Base-by-base conservation (phyloP, 441 rosid genomes). In the Syzygium malaccense region DNA sequence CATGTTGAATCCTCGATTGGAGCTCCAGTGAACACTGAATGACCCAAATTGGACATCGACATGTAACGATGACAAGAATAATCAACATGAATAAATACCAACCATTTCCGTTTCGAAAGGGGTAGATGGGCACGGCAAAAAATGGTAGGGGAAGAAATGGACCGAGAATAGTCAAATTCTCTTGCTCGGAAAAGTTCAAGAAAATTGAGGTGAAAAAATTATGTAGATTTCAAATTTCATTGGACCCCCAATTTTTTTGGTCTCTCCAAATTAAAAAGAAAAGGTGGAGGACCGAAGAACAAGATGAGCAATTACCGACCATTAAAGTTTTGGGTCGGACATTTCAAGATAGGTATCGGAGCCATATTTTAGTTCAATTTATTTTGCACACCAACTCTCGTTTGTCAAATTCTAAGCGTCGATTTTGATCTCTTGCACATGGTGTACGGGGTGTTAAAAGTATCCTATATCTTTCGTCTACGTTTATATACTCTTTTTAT, bases 351-450 rank as follows among this genome's bases (percentile, higher is more conserved):
- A 20, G 28, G 12, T 71, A 71, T 25, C 9, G 1, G 1, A 37
- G 8, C 5, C 17, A 20, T 3, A 15, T 37, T 6, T 17, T 37
- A 37, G 1, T 71, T 15, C 15, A 20, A 7, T 71, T 37, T 71
- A 71, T 10, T 71, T 37, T 0, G 4, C 17, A 71, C 12, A 1
- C 5, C 1, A 0, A 1, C 3, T 14, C 2, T 20, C 14, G 0
- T 37, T 33, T 1, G 2, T 37, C 15, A 7, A 68, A 37, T 41
- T 37, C 5, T 28, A 62, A 1, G 68, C 0, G 2, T n/a, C 19
- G 0, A 3, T 1, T 62, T 4, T 62, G n/a, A 62, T 62, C 33
- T 60, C 32, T 2, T 62, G 1, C 13, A 33, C 3, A 2, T 11
- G 5, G 4, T 6, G 11, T 33, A 1, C 9, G n/a, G 8, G 4